Evolutionary conservation across 1,139 yeast species (phyloP).

Genomic region (Suhomyces choctaworum): DNA sequence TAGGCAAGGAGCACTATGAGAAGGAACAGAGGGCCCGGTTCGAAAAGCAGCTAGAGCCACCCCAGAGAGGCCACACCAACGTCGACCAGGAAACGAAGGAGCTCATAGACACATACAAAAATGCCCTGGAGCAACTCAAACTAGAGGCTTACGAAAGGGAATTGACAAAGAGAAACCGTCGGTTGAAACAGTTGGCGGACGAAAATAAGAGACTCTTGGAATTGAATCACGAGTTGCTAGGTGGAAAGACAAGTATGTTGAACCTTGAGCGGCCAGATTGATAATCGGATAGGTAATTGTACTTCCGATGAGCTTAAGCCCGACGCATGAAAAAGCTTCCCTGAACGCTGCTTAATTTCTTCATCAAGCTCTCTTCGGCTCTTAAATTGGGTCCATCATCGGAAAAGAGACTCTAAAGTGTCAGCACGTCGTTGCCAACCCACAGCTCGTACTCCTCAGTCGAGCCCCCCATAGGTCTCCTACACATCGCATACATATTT

Average conservation of each 20-base stretch:
- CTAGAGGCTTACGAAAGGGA: conserved; percentile 27
- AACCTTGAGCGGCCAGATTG: no score
- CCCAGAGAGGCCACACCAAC: neutral
- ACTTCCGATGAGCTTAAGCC: no score
- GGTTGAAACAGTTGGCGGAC: conserved; percentile 25
- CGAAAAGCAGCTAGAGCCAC: conserved; percentile 5
- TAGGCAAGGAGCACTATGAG: conserved; percentile 29
- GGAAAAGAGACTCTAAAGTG: no score
- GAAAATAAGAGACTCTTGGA: conserved; percentile 38
- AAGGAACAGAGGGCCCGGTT: conserved; percentile 13
- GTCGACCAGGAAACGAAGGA: conserved; percentile 13
- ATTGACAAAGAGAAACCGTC: conserved; percentile 25
- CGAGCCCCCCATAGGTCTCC: no score
- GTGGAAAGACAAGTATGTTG: neutral
- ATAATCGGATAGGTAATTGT: no score
- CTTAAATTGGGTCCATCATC: no score
- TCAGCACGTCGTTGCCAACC: no score
- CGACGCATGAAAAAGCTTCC: no score
- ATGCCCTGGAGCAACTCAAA: conserved; percentile 19
- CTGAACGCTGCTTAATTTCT: no score
- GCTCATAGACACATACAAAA: conserved; percentile 17
- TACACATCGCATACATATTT: no score
- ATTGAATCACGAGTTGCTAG: conserved; percentile 33
- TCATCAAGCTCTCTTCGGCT: no score
- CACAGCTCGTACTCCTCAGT: no score